Conservation (phyloP, 495 filamentous ascomycete species). For the Penicillium fimorum region DNA sequence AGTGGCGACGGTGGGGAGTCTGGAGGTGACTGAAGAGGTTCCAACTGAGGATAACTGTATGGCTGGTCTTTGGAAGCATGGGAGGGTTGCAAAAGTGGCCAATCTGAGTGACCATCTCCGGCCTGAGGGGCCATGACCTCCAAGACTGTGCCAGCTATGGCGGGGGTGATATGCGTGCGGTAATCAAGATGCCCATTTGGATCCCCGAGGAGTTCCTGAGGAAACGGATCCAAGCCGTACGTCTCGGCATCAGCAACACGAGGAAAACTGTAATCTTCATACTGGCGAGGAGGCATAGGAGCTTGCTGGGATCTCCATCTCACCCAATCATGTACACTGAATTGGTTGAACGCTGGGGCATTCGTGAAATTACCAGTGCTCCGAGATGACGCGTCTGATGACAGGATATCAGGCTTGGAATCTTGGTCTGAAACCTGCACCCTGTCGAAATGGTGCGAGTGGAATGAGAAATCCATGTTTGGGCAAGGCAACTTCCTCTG, state of each 20-base stretch:
- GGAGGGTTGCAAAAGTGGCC: neutral
- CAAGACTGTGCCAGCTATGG: conserved; percentile 1
- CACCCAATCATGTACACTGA: conserved; percentile 23
- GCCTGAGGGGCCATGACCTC: neutral
- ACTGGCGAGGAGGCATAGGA: conserved; percentile 22
- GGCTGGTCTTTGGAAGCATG: neutral
- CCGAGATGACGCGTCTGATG: conserved; percentile 20
- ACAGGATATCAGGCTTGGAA: conserved; percentile 16
- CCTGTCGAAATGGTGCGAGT: conserved; percentile 17
- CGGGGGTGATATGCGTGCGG: neutral
- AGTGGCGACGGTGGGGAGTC: conserved; percentile 24
- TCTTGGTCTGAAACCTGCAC: conserved; percentile 30
- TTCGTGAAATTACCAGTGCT: conserved; percentile 17
- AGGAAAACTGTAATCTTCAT: conserved; percentile 13
- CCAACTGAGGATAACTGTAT: neutral
- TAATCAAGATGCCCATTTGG: neutral
- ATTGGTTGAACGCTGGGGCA: conserved; percentile 16
- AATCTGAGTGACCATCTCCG: neutral
- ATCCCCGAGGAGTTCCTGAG: neutral
- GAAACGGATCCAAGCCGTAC: conserved; percentile 1
- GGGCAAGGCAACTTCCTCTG: neutral
- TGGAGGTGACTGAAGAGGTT: neutral
- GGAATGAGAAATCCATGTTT: conserved; percentile 27
- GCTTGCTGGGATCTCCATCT: conserved; percentile 26
- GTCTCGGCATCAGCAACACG: neutral